phyloP scores from a whole-genome alignment of 192 early-diverging fungal species.

The Chytriomyces sp. region DNA sequence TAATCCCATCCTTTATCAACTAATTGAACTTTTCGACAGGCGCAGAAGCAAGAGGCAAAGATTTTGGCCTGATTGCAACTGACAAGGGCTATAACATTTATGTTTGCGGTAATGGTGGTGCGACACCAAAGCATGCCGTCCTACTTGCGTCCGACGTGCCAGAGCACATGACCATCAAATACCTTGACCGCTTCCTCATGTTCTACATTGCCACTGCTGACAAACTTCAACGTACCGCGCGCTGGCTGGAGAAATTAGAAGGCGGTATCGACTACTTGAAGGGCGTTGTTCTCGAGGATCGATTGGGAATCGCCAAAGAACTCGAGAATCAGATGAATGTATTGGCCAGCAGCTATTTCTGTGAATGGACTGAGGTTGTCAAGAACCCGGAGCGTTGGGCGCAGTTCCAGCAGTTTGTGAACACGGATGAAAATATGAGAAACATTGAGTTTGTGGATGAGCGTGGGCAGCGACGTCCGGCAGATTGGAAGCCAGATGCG shows the following conservation, averaged over 20 bases:
- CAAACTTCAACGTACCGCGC: constrained; percentile 61
- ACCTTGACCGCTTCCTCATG: constrained; percentile 70
- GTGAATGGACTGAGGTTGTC: constrained; percentile 70
- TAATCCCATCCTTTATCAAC: constrained; percentile 51
- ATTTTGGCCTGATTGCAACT: constrained; percentile 67
- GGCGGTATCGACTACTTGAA: constrained; percentile 69
- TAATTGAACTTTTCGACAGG: constrained; percentile 6
- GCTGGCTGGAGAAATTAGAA: constrained; percentile 68
- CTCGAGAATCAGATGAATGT: constrained; percentile 69
- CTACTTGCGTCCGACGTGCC: constrained; percentile 56
- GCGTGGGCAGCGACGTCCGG: constrained; percentile 66
- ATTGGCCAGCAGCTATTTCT: constrained; percentile 59
- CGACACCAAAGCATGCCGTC: constrained; percentile 68
- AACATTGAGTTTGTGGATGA: constrained; percentile 63
- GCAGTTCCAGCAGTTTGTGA: constrained; percentile 66
- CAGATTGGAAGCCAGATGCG: constrained; percentile 55
- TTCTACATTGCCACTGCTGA: constrained; percentile 72
- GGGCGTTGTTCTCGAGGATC: constrained; percentile 63
- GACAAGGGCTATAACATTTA: constrained; percentile 73
- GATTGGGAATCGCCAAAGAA: constrained; percentile 64
- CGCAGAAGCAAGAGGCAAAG: constrained; percentile 45
- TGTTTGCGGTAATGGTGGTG: constrained; percentile 70
- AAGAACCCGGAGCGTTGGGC: constrained; percentile 55
- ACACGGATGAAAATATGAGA: constrained; percentile 49
- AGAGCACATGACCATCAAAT: constrained; percentile 56